Conservation (phyloP, 73 alveolate genomes). For the Symbiodinium natans region DNA sequence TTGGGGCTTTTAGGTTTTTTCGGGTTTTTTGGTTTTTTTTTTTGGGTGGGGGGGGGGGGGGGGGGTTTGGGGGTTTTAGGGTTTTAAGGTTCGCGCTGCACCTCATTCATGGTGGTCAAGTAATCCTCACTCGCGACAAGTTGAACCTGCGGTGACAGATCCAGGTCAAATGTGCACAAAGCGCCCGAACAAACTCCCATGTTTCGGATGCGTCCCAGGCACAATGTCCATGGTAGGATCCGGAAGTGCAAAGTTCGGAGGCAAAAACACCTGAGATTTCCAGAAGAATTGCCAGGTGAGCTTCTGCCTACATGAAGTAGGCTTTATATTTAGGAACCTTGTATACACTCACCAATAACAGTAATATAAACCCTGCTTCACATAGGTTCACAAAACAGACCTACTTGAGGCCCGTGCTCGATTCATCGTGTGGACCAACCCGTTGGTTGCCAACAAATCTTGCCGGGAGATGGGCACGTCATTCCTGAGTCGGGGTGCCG, state of each 20-base stretch:
- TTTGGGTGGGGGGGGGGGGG: too few species aligned
- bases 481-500: too few species aligned
- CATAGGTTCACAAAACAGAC: too few species aligned
- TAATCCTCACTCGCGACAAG: conserved; percentile 51
- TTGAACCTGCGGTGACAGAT: not conserved
- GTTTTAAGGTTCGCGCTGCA: too few species aligned
- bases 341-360: too few species aligned
- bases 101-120: not conserved
- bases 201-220: not conserved
- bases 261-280: conserved; percentile 9
- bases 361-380: too few species aligned
- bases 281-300: not conserved
- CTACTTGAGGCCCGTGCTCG: not conserved
- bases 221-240: conserved; percentile 18
- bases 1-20: too few species aligned
- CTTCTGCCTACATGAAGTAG: too few species aligned
- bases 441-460: conserved; percentile 27
- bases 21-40: too few species aligned
- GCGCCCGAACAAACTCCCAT: not conserved
- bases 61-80: too few species aligned
- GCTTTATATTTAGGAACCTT: too few species aligned
- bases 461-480: conserved; percentile 44
- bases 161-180: too few species aligned
- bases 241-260: conserved; percentile 43
- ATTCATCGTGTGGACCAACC: conserved; percentile 43